Evolutionary conservation across 208 protist genomes (phyloP).

Genomic region (Wallacemonas collosoma): DNA sequence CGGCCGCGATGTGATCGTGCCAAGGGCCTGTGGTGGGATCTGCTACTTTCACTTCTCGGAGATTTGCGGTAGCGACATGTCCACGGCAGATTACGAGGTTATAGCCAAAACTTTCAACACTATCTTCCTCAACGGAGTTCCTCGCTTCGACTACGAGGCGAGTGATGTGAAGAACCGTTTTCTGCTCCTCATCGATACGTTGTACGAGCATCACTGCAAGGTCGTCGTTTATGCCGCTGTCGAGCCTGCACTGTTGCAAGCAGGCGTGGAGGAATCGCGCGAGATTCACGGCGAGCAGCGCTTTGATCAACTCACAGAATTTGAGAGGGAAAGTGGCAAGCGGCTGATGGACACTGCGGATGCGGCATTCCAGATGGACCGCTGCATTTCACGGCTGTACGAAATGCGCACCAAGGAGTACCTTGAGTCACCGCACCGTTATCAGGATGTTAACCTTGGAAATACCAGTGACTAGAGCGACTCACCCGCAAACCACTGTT

Average conservation of each 20-base stretch:
- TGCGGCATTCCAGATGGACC: slow-evolving; percentile 84
- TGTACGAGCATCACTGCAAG: slow-evolving; percentile 88
- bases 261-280: slow-evolving; percentile 32
- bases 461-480: slow-evolving; percentile 8
- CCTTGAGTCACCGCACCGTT: slow-evolving; percentile 57
- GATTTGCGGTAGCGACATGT: slow-evolving; percentile 70
- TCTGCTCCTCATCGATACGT: slow-evolving; percentile 86
- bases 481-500: too few relatives aligned
- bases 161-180: slow-evolving; percentile 88
- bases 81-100: slow-evolving; percentile 82
- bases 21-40: slow-evolving; percentile 62
- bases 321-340: slow-evolving; percentile 72
- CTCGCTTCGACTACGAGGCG: slow-evolving; percentile 71
- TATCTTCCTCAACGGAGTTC: slow-evolving; percentile 85
- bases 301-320: slow-evolving; percentile 63
- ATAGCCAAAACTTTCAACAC: slow-evolving; percentile 90
- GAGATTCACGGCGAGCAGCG: slow-evolving; percentile 21
- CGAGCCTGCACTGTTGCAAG: slow-evolving; percentile 54
- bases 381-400: slow-evolving; percentile 80
- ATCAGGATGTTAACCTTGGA: slow-evolving; percentile 44
- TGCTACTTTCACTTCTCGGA: slow-evolving; percentile 87
- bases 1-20: slow-evolving; percentile 76
- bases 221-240: slow-evolving; percentile 75
- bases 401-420: slow-evolving; percentile 92
- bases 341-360: slow-evolving; percentile 70